phyloP scores from a whole-genome alignment of 129 eudicot genomes.

The Flaveria bidentis region DNA sequence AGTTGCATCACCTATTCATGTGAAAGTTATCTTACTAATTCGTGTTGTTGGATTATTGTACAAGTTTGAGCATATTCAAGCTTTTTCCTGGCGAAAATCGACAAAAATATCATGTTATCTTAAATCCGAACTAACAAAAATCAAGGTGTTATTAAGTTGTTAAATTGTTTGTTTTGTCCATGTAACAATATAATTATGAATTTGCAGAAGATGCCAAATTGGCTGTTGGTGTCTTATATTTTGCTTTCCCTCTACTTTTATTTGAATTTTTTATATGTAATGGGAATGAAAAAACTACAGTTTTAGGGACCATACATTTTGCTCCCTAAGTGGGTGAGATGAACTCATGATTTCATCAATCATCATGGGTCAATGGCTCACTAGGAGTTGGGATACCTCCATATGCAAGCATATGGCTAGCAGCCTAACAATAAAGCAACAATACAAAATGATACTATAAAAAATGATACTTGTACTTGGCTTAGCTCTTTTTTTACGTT shows the following conservation, averaged over 20 bases:
- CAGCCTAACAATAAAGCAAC: neutral
- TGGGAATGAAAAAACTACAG: neutral
- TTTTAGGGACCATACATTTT: neutral
- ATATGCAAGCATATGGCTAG: too few species aligned
- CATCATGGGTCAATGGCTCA: too few species aligned
- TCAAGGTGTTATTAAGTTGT: conserved; percentile 29
- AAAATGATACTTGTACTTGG: too few species aligned
- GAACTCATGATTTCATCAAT: too few species aligned
- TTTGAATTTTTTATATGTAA: neutral
- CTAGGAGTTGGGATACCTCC: too few species aligned
- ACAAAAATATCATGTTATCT: conserved; percentile 23
- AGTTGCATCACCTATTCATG: conserved; percentile 25
- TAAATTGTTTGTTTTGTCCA: conserved; percentile 1
- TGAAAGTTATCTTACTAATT: conserved; percentile 23
- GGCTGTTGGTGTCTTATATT: neutral
- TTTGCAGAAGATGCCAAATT: neutral
- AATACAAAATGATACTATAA: neutral
- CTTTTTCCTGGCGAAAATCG: conserved; percentile 32
- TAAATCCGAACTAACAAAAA: conserved; percentile 20
- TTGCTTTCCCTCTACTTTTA: neutral
- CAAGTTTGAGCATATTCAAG: conserved; percentile 36
- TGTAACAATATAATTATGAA: conserved; percentile 15
- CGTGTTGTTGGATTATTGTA: conserved; percentile 26
- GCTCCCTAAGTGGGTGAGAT: too few species aligned
- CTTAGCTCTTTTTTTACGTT: too few species aligned